Base-by-base conservation (phyloP, 2,329 filamentous ascomycete species). In the Curvularia eragrostidis region DNA sequence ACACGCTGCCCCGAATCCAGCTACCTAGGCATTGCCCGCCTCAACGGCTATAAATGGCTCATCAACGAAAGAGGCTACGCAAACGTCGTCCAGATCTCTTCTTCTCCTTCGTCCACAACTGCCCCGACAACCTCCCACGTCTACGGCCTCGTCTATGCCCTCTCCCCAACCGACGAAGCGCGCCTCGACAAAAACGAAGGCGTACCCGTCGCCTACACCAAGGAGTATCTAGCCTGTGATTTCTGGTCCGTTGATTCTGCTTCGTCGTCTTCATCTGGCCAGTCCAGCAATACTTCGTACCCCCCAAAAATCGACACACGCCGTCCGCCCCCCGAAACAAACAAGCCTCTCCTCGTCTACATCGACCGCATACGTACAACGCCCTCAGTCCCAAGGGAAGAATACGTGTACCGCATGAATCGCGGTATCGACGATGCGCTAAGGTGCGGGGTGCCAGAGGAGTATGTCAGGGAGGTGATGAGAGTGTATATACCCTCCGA, bases 51-150 rank as follows among this genome's bases (percentile, higher is more conserved):
- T 80, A 77, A 74, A 43, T 91, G 87, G 87, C 80, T 89, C 52
- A 90, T 91, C 78, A 89, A 87, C 69, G 74, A 79, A 44, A 82
- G 88, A 1, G 88, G 88, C 13, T 90, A 87, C 70, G 89, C 89
- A 38, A 91, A 91, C 69, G 78, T 91, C n/a, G 82, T 87, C 24
- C 70, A 66, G 32, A 48, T 62, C 61, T 24, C 36, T 10, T 30
- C 6, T 0, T 50, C 53, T n/a, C 9, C 28, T 3, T 36, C 15
- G 5, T 23, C 8, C 26, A 26, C 26, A 10, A 21, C 9, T 3
- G 7, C 34, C 19, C 21, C 18, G 46, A 3, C 19, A 46, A 66
- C 77, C 26, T 81, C 63, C 23, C 56, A 58, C 0, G 76, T 78
- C 34, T 78, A 66, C 59, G 77, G 76, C 21, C 64, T 77, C 4